These are phyloP conservation scores for Fusarium tuaranense DNA, from an alignment of 2,329 filamentous ascomycete species.

Conservation along the genomic window DNA sequence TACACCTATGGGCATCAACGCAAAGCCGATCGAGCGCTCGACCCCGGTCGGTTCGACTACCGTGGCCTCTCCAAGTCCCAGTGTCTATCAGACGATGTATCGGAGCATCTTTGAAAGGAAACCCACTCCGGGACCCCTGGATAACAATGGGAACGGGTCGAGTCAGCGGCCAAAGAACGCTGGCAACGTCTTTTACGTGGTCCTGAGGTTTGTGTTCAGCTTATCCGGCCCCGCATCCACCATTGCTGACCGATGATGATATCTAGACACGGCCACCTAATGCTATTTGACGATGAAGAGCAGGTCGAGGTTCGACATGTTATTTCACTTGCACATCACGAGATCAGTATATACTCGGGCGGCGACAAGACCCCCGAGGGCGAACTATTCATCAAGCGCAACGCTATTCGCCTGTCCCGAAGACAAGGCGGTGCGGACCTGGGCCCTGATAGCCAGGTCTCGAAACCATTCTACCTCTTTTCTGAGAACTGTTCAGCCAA, in stretches of 20 bases:
- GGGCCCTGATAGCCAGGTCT: conserved; percentile 66
- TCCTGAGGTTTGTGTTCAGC: conserved; percentile 69
- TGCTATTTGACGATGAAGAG: conserved; percentile 96
- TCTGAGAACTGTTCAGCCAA: conserved; percentile 96
- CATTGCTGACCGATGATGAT: conserved; percentile 13
- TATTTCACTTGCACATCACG: conserved; percentile 89
- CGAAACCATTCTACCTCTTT: conserved; percentile 93
- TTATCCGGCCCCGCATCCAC: background rate
- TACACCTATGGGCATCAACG: conserved; percentile 90
- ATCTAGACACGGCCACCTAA: conserved; percentile 87
- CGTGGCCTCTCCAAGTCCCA: conserved; percentile 84
- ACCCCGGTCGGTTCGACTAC: conserved; percentile 82
- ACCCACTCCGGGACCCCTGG: conserved; percentile 58
- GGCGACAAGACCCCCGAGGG: conserved; percentile 84
- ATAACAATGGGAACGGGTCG: conserved; percentile 59
- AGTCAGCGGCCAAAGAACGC: conserved; percentile 72
- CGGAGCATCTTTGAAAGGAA: conserved; percentile 93
- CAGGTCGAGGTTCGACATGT: conserved; percentile 97
- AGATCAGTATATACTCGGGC: conserved; percentile 86
- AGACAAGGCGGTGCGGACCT: conserved; percentile 66
- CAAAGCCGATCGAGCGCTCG: conserved; percentile 88
- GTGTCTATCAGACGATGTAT: conserved; percentile 99
- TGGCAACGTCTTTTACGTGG: conserved; percentile 93
- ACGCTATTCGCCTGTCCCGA: conserved; percentile 85
- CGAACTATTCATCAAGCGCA: conserved; percentile 95